Percentiles rank a stretch among this genome's conserved stretches.
Evolutionary conservation across 106 monocot genomes (phyloP).

Genomic region (Ottelia alismoides): DNA sequence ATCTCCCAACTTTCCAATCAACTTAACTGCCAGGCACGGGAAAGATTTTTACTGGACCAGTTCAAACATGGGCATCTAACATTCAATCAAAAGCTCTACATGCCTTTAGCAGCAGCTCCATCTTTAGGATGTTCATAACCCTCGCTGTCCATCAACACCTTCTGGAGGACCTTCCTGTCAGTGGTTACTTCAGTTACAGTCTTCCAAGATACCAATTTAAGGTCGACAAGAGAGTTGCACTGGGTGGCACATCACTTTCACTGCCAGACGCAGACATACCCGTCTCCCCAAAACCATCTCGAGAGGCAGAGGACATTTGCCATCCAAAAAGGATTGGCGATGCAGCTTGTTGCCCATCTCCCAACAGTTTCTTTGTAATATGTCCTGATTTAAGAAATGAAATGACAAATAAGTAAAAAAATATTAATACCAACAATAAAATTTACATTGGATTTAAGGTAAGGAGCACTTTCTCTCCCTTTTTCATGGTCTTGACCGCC

Average conservation of each 20-base stretch:
- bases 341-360: background rate
- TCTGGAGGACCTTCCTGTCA: conserved; percentile 68
- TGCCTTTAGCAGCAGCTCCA: conserved; percentile 64
- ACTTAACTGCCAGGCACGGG: too few species aligned
- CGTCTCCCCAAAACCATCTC: conserved; percentile 69
- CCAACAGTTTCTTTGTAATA: too few species aligned
- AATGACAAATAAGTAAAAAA: background rate
- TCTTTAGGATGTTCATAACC: conserved; percentile 65
- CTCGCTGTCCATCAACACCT: conserved; percentile 64
- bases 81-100: too few species aligned
- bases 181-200: conserved; percentile 57
- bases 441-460: conserved; percentile 70
- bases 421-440: background rate
- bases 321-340: background rate
- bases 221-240: conserved; percentile 45
- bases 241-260: conserved; percentile 57
- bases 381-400: too few species aligned
- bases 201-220: conserved; percentile 75
- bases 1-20: too few species aligned
- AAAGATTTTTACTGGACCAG: too few species aligned
- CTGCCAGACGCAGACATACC: conserved; percentile 40
- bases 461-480: conserved; percentile 64
- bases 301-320: background rate
- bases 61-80: too few species aligned
- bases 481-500: conserved; percentile 79